Conservation (phyloP, 768 basidiomycete species). For the Serendipita indica region DNA sequence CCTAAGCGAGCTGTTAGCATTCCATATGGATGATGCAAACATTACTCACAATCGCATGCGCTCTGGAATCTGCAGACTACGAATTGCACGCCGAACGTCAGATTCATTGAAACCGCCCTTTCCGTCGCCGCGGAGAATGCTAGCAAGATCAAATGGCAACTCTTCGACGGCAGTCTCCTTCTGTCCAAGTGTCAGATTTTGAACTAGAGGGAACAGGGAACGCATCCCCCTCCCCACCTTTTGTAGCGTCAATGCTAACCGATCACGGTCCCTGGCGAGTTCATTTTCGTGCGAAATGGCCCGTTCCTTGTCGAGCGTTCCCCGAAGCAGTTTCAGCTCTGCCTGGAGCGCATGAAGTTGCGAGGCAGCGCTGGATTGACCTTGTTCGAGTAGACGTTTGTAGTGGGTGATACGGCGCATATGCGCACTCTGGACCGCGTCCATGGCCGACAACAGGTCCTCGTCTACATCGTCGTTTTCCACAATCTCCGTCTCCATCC, state of each 20-base stretch:
- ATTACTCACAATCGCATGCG: constrained; percentile 55
- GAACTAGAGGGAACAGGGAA: not conserved
- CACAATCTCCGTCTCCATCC: constrained; percentile 45
- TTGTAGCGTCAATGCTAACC: constrained; percentile 11
- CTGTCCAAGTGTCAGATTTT: not conserved
- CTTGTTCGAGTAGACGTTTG: constrained; percentile 65
- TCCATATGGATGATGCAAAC: not conserved
- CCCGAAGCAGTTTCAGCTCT: constrained; percentile 52
- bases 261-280: constrained; percentile 18
- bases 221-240: not conserved
- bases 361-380: constrained; percentile 63
- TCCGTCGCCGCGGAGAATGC: constrained; percentile 33
- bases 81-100: constrained; percentile 49
- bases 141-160: constrained; percentile 32
- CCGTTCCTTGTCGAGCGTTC: constrained; percentile 24
- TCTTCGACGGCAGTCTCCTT: not conserved
- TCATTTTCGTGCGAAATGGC: constrained; percentile 13
- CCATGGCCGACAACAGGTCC: constrained; percentile 37
- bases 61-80: constrained; percentile 47
- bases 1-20: constrained; percentile 21
- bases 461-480: constrained; percentile 53
- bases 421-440: constrained; percentile 30
- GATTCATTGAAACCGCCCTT: constrained; percentile 51
- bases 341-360: constrained; percentile 79
- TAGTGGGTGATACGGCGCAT: constrained; percentile 49